Conservation (phyloP, 2,329 filamentous ascomycete species). For the Ophiosphaerella narmari region DNA sequence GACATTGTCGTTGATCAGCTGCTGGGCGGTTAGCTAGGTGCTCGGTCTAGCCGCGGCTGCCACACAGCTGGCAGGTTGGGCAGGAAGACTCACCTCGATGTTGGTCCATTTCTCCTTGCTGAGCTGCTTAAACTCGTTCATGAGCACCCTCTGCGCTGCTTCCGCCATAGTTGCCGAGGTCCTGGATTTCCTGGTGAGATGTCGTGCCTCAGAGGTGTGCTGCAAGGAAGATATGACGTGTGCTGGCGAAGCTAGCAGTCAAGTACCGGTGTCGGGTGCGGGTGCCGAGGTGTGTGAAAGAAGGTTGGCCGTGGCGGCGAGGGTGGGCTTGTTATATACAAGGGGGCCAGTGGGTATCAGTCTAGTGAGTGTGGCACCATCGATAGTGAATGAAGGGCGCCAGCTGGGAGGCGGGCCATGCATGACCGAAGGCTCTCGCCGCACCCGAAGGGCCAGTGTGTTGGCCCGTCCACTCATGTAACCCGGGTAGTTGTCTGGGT, state of each 20-base stretch:
- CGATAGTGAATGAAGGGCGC: conserved; percentile 11
- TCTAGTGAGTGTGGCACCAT: conserved; percentile 5
- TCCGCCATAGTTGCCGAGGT: conserved; percentile 29
- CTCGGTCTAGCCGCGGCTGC: conserved; percentile 5
- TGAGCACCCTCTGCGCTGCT: conserved; percentile 76
- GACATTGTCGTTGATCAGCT: conserved; percentile 81
- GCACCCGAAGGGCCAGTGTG: conserved; percentile 23
- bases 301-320: not conserved
- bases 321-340: not conserved
- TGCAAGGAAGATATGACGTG: conserved; percentile 7
- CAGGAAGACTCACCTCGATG: conserved; percentile 67
- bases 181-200: not conserved
- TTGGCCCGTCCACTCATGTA: conserved; percentile 13
- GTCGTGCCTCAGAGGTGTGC: conserved; percentile 12
- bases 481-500: too few relatives aligned
- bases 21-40: conserved; percentile 28
- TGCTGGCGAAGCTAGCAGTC: not conserved
- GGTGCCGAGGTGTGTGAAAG: not conserved
- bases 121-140: conserved; percentile 84
- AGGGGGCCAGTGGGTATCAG: not conserved
- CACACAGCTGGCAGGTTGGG: conserved; percentile 6
- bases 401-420: conserved; percentile 10
- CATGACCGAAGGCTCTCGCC: conserved; percentile 28
- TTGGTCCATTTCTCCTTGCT: conserved; percentile 92
- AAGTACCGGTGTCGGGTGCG: not conserved